These are phyloP conservation scores for Torulaspora franciscae DNA, from an alignment of 805 yeast genomes.

Conservation along the genomic window DNA sequence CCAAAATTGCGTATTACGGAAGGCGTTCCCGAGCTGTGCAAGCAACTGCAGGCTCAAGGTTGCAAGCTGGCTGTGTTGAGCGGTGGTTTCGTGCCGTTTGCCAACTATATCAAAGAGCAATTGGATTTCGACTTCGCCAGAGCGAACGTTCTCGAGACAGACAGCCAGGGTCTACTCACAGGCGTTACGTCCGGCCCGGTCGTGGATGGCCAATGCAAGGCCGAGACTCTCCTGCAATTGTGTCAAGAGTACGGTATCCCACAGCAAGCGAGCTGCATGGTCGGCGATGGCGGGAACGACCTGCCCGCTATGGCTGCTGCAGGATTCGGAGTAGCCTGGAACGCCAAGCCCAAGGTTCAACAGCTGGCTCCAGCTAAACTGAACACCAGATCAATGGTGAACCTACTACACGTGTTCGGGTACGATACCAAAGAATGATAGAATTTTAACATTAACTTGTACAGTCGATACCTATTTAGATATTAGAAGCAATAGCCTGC, in stretches of 20 bases:
- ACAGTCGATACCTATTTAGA: constrained; percentile 31
- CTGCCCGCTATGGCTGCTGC: constrained; percentile 86
- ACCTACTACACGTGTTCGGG: constrained; percentile 78
- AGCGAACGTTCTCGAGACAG: constrained; percentile 66
- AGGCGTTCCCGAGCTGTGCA: constrained; percentile 73
- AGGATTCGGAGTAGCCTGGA: constrained; percentile 95
- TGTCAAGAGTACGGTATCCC: constrained; percentile 52
- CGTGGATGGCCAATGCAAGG: constrained; percentile 84
- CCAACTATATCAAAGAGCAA: constrained; percentile 61
- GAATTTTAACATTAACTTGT: neutral
- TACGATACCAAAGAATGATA: constrained; percentile 34
- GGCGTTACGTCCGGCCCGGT: constrained; percentile 77
- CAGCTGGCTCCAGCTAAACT: constrained; percentile 73
- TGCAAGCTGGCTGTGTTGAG: constrained; percentile 79
- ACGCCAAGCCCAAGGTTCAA: constrained; percentile 93
- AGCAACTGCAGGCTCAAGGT: constrained; percentile 55
- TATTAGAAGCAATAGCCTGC: constrained; percentile 53
- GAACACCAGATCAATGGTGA: constrained; percentile 68
- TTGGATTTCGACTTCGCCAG: constrained; percentile 79
- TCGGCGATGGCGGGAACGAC: constrained; percentile 98
- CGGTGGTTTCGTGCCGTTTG: constrained; percentile 93
- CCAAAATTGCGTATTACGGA: constrained; percentile 67
- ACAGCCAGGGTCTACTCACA: constrained; percentile 46
- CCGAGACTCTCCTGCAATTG: constrained; percentile 59
- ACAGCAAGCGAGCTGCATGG: constrained; percentile 60